These are phyloP conservation scores for Botrytis cinerea DNA, from an alignment of 2,329 filamentous ascomycete genomes.

Conservation along the genomic window DNA sequence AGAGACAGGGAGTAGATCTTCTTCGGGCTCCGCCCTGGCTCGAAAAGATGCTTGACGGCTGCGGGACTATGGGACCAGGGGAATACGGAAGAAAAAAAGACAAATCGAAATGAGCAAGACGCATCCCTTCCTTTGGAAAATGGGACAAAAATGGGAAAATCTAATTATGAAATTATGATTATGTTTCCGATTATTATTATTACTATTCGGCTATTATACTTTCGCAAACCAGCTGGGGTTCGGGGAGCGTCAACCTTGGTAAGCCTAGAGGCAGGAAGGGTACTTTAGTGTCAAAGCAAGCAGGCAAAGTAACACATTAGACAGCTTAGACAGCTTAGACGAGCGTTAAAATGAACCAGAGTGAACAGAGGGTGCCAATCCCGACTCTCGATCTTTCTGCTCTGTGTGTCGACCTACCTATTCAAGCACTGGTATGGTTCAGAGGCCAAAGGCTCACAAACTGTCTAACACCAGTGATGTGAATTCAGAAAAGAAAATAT, in stretches of 20 bases:
- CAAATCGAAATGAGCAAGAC: constrained; percentile 38
- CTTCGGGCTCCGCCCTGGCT: constrained; percentile 30
- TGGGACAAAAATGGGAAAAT: constrained; percentile 11
- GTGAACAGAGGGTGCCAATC: background rate
- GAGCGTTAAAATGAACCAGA: constrained; percentile 15
- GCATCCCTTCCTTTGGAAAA: constrained; percentile 20
- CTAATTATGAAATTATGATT: constrained; percentile 24
- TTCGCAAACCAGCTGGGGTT: constrained; percentile 13
- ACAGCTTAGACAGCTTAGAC: constrained; percentile 7
- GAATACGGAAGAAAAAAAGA: constrained; percentile 37
- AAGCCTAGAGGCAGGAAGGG: background rate
- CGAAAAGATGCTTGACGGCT: constrained; percentile 29
- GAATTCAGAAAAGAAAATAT: background rate
- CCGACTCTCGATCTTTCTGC: background rate
- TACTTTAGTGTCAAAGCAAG: constrained; percentile 22
- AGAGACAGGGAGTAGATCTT: constrained; percentile 35
- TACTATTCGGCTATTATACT: constrained; percentile 9
- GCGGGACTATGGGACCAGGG: constrained; percentile 37
- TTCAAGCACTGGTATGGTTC: constrained; percentile 1
- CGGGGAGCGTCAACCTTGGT: constrained; percentile 21
- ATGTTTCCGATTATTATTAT: constrained; percentile 14
- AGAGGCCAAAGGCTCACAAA: background rate
- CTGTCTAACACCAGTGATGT: background rate
- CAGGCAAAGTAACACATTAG: constrained; percentile 3
- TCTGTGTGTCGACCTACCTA: background rate